Percentiles rank a stretch among this genome's conserved stretches.
These are phyloP conservation scores for Pythium aquatile DNA, from an alignment of 352 stramenopile genomes.

Conservation along the genomic window DNA sequence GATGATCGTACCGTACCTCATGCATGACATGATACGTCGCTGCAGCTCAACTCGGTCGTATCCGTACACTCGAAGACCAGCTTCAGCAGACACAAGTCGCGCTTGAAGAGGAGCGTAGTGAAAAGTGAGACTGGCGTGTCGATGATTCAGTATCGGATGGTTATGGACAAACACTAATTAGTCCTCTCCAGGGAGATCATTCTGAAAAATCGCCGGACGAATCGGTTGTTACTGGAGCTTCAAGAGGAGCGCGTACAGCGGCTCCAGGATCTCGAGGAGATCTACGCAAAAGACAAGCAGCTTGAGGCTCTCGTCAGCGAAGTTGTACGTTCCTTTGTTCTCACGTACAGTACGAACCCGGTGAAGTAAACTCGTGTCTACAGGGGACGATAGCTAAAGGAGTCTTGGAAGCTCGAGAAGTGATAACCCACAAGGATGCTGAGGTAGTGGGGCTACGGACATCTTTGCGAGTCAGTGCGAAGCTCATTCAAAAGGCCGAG, in stretches of 20 bases:
- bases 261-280: slow-evolving; percentile 77
- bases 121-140: slow-evolving; percentile 42
- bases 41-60: slow-evolving; percentile 61
- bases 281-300: slow-evolving; percentile 79
- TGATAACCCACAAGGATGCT: slow-evolving; percentile 67
- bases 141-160: neutral
- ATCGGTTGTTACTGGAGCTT: slow-evolving; percentile 64
- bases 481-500: slow-evolving; percentile 74
- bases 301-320: slow-evolving; percentile 54
- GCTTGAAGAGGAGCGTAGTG: slow-evolving; percentile 64
- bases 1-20: too few species aligned
- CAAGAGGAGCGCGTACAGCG: slow-evolving; percentile 75
- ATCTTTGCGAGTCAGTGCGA: slow-evolving; percentile 61
- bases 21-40: neutral
- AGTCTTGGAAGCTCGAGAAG: slow-evolving; percentile 46
- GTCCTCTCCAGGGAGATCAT: slow-evolving; percentile 49
- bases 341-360: too few species aligned
- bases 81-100: slow-evolving; percentile 57
- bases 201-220: slow-evolving; percentile 66
- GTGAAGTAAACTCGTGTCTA: too few species aligned
- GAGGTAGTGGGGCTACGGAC: slow-evolving; percentile 64
- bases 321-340: slow-evolving; percentile 36
- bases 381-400: slow-evolving; percentile 47
- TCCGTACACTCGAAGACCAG: slow-evolving; percentile 64
- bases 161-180: too few species aligned